Evolutionary conservation across 179 eudicot species (phyloP).

Genomic region (Corrigiola litoralis): DNA sequence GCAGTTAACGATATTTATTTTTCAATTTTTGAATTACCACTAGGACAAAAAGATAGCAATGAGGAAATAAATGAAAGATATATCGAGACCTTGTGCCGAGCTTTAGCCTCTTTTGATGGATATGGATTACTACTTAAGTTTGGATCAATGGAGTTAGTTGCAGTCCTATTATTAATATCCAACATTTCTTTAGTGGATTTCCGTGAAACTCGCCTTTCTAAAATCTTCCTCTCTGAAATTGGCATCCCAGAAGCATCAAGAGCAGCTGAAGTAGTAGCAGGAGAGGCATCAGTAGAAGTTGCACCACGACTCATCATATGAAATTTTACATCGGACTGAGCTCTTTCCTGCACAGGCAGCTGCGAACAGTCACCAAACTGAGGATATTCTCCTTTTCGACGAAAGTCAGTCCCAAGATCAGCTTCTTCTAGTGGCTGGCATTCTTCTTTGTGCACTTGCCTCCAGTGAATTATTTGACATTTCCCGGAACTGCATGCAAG

Average conservation of each 20-base stretch:
- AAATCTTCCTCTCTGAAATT: conserved; percentile 34
- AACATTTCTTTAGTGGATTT: conserved; percentile 38
- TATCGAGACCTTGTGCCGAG: conserved; percentile 37
- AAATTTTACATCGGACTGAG: too few relatives aligned
- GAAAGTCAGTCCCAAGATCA: conserved; percentile 23
- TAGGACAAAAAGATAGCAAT: not conserved
- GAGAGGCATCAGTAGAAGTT: conserved; percentile 19
- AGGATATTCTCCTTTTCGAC: conserved; percentile 22
- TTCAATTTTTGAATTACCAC: conserved; percentile 3
- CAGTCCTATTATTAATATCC: conserved; percentile 35
- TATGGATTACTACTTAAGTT: conserved; percentile 21
- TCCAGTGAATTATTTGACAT: conserved; percentile 96
- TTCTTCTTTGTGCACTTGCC: conserved; percentile 90
- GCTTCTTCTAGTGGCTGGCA: conserved; percentile 56
- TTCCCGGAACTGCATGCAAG: conserved; percentile 78
- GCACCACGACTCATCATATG: conserved; percentile 12
- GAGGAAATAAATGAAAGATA: not conserved
- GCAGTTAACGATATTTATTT: conserved; percentile 10
- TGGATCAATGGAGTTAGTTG: conserved; percentile 30
- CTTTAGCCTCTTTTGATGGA: conserved; percentile 28
- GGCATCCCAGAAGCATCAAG: conserved; percentile 31
- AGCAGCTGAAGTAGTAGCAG: conserved; percentile 23
- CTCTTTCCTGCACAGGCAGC: conserved; percentile 31
- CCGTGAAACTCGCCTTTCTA: conserved; percentile 42
- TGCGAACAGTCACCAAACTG: conserved; percentile 24